Percentiles rank a stretch among this genome's conserved stretches.
phyloP scores from a whole-genome alignment of 2,329 filamentous ascomycete species.

The Nannizzia gypsea region DNA sequence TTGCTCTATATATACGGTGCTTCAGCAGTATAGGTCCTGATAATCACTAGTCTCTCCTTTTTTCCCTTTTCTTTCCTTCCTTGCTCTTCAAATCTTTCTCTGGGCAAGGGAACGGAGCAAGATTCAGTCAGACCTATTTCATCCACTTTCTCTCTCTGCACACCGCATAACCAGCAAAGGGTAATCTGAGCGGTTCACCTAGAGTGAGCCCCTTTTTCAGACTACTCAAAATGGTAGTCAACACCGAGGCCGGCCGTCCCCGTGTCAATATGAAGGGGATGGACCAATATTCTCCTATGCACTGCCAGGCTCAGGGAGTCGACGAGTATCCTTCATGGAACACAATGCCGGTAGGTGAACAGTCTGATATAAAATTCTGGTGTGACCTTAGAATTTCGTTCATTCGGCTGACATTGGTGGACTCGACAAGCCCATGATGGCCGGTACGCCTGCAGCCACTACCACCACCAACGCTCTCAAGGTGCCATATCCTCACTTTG shows the following conservation, averaged over 20 bases:
- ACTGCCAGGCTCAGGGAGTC: neutral
- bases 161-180: neutral
- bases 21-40: neutral
- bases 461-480: neutral
- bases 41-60: neutral
- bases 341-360: constrained; percentile 5
- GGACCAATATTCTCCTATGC: neutral
- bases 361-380: neutral
- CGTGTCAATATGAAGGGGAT: constrained; percentile 1
- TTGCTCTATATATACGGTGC: neutral
- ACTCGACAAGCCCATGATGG: neutral
- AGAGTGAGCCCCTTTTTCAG: neutral
- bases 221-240: constrained; percentile 4
- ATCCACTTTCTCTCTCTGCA: neutral
- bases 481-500: constrained; percentile 11
- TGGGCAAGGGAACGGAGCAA: neutral
- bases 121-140: neutral
- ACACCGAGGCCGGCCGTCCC: neutral
- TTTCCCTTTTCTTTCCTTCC: neutral
- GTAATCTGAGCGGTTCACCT: neutral
- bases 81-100: neutral
- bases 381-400: neutral
- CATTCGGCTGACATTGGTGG: neutral
- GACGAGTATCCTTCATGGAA: constrained; percentile 8
- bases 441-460: neutral